Conservation (phyloP, 2,329 filamentous ascomycete genomes). For the Apiospora rasikravindrae region DNA sequence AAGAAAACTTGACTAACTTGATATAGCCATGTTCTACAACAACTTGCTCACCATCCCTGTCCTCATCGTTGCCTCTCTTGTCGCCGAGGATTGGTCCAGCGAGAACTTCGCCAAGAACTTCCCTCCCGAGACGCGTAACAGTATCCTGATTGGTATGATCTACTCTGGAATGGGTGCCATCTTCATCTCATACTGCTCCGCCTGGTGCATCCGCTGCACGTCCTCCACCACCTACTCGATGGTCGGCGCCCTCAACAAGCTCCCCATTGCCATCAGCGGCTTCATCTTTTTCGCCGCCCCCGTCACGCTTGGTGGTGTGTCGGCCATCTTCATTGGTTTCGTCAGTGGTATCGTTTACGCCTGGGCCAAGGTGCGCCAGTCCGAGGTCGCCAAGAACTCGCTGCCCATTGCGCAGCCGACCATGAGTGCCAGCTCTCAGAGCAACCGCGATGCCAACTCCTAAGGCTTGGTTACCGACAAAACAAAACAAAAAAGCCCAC, state of each 20-base stretch:
- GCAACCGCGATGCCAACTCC: constrained; percentile 84
- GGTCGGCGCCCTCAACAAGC: constrained; percentile 97
- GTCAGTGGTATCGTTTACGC: constrained; percentile 91
- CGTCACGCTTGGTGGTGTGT: constrained; percentile 88
- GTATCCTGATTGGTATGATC: constrained; percentile 85
- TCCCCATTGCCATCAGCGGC: constrained; percentile 90
- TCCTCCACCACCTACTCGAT: constrained; percentile 98
- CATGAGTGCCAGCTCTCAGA: constrained; percentile 90
- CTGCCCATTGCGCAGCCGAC: constrained; percentile 74
- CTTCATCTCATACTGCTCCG: constrained; percentile 99
- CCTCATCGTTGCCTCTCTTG: constrained; percentile 78
- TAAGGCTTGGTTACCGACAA: constrained; percentile 38
- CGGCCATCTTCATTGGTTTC: constrained; percentile 90
- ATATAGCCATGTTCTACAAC: constrained; percentile 98
- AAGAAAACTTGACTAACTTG: constrained; percentile 30
- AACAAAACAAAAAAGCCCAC: neutral
- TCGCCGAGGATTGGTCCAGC: constrained; percentile 91
- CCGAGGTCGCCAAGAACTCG: constrained; percentile 66
- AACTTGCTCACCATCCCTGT: constrained; percentile 96
- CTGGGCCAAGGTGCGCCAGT: constrained; percentile 83
- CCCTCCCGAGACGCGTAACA: constrained; percentile 78
- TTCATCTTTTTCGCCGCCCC: constrained; percentile 95
- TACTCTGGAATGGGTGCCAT: constrained; percentile 92
- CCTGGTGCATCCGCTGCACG: constrained; percentile 97
- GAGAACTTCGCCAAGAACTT: constrained; percentile 88